Conservation (phyloP, 768 basidiomycete species). For the Termitomyces bulborhizus region DNA sequence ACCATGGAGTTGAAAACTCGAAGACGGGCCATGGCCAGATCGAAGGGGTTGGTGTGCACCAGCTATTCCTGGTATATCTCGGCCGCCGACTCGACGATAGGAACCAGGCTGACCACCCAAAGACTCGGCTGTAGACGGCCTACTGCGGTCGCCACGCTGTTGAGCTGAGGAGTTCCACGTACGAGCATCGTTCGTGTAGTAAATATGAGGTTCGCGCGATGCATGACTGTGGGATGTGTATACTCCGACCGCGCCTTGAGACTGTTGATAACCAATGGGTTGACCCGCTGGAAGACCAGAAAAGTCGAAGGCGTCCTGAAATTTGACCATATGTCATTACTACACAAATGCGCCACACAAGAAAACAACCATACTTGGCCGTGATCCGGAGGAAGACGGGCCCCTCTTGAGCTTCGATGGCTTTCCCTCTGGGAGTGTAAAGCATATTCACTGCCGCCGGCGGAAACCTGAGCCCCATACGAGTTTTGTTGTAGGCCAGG, state of each 20-base stretch:
- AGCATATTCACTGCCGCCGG: neutral
- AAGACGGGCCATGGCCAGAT: neutral
- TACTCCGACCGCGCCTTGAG: neutral
- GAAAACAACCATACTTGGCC: conserved; percentile 1
- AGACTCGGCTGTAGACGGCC: neutral
- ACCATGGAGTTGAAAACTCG: neutral
- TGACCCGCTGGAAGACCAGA: conserved; percentile 5
- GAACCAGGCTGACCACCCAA: neutral
- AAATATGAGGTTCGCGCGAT: conserved; percentile 1
- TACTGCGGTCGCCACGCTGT: neutral
- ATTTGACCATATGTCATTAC: neutral
- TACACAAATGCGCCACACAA: conserved; percentile 11
- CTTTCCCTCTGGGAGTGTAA: neutral
- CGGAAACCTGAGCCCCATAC: neutral
- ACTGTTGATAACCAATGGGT: conserved; percentile 6
- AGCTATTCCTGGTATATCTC: neutral
- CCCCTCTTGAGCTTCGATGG: neutral
- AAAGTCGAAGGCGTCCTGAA: conserved; percentile 7
- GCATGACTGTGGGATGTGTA: conserved; percentile 1
- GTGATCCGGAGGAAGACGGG: conserved; percentile 1
- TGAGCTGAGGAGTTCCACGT: neutral
- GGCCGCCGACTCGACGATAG: neutral
- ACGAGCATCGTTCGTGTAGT: conserved; percentile 1
- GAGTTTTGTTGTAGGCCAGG: conserved; percentile 2
- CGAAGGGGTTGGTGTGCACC: neutral